These are phyloP conservation scores for Pachysandra terminalis DNA, from an alignment of 164 flowering plant genomes.

Conservation along the genomic window DNA sequence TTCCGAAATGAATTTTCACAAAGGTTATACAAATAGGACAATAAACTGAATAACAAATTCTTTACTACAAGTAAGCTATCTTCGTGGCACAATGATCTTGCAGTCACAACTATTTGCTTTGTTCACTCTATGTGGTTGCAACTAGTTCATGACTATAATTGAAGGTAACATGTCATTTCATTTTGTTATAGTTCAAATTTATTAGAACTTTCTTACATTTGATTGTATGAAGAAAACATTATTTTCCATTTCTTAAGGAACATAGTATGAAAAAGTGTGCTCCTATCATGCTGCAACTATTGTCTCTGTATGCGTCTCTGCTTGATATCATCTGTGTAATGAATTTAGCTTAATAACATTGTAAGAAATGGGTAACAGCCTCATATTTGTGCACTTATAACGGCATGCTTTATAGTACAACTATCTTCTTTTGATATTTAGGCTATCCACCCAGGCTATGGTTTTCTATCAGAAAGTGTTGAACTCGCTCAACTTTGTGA, in stretches of 20 bases:
- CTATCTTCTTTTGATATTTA: conserved; percentile 32
- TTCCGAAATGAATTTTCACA: background rate
- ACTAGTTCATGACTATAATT: background rate
- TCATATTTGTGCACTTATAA: background rate
- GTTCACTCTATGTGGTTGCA: background rate
- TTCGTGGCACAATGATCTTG: background rate
- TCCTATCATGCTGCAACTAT: background rate
- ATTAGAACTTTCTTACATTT: background rate
- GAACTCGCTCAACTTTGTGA: conserved; percentile 93
- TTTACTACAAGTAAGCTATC: background rate
- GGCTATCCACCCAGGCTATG: conserved; percentile 99
- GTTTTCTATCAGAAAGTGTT: conserved; percentile 89
- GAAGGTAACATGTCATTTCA: background rate
- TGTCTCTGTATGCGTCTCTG: background rate
- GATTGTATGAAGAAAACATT: background rate
- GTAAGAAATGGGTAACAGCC: background rate
- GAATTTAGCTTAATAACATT: background rate
- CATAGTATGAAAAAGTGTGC: background rate
- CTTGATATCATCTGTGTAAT: background rate
- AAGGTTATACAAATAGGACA: background rate
- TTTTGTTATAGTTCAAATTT: too few relatives aligned
- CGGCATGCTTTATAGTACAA: conserved; percentile 10
- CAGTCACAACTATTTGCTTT: background rate
- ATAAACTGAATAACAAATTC: too few relatives aligned
- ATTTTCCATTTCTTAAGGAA: background rate